Evolutionary conservation across 768 basidiomycete species (phyloP).

Genomic region (Suillus alpinus): DNA sequence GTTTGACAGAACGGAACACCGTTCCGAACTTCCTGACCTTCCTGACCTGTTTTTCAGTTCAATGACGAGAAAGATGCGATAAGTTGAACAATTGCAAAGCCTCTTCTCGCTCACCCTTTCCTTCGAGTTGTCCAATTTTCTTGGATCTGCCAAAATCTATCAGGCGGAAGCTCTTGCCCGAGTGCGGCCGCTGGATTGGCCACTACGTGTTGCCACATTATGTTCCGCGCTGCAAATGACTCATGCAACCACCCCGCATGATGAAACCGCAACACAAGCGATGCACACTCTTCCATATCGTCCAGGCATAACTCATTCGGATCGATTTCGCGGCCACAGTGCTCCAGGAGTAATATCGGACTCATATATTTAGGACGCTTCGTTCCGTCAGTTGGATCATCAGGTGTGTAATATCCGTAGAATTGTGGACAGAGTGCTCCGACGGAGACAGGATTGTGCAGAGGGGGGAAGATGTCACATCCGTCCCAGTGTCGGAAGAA

Average conservation of each 20-base stretch:
- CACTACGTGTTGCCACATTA: constrained; percentile 37
- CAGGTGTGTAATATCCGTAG: constrained; percentile 54
- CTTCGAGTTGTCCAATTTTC: no score
- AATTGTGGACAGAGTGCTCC: constrained; percentile 58
- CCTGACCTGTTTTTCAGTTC: no score
- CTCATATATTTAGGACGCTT: constrained; percentile 20
- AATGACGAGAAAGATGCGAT: no score
- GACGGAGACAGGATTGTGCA: constrained; percentile 43
- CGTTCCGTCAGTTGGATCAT: constrained; percentile 13
- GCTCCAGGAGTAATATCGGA: constrained; percentile 46
- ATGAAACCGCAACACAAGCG: constrained; percentile 42
- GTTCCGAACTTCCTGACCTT: no score
- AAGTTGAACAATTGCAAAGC: no score
- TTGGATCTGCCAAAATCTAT: constrained; percentile 48
- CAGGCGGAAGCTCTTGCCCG: constrained; percentile 38
- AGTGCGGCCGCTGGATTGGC: neutral
- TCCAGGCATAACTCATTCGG: constrained; percentile 31
- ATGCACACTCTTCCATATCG: constrained; percentile 38
- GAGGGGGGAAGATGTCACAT: constrained; percentile 16
- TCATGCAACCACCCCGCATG: constrained; percentile 35
- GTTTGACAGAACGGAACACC: no score
- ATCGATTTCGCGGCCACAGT: constrained; percentile 40
- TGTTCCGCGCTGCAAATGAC: constrained; percentile 41
- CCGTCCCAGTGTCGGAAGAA: constrained; percentile 24
- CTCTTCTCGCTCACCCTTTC: no score